Evolutionary conservation across 2,329 filamentous ascomycete genomes (phyloP), one percentile per base, ranked within the genome.

Genomic region (Diaporthe citri): DNA sequence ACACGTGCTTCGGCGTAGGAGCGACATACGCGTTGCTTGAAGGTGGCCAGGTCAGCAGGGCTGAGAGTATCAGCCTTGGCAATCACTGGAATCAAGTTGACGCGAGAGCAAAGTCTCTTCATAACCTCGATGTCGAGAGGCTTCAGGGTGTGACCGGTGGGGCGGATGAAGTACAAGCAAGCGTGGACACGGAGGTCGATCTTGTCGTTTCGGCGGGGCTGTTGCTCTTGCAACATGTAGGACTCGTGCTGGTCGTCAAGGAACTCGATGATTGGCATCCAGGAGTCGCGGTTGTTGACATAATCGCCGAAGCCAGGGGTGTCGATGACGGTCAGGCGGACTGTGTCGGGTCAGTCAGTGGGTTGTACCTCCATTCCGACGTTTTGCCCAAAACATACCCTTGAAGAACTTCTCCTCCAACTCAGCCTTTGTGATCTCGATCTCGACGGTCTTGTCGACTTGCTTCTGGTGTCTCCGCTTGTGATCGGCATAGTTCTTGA

Each of bases 341-440:
- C 97, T 98, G 83, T 72, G 80, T 39, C 67, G 46, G 59, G 79
- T 80, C 71, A 81, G 79, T 80, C 71, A 81, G 77, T 71, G 28
- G 36, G 36, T 39, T 41, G 55, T 15, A 69, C 48, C 34, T 3
- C 34, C 22, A 69, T 31, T n/a, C 34, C 9, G n/a, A 25, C 17
- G 60, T 51, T 71, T 72, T 46, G 70, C 36, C 13, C 69, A n/a
- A 62, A 71, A 75, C 71, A 83, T 89, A 98, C 96, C 96, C 91
- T 99, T 99, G 93, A 99, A 99, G 91, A 99, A 99, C 90, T 99
- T 99, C 93, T 99, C 97, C 88, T 99, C 97, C 78, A 99, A 89
- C 89, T 99, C 97, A 76, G 97, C 97, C 91, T 99, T 99, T 86
- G 97, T 99, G 84, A 99, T 99, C 87, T 99, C 97, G 81, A 99